phyloP scores from a whole-genome alignment of 257 asterid genomes.

The Cinchona pubescens region DNA sequence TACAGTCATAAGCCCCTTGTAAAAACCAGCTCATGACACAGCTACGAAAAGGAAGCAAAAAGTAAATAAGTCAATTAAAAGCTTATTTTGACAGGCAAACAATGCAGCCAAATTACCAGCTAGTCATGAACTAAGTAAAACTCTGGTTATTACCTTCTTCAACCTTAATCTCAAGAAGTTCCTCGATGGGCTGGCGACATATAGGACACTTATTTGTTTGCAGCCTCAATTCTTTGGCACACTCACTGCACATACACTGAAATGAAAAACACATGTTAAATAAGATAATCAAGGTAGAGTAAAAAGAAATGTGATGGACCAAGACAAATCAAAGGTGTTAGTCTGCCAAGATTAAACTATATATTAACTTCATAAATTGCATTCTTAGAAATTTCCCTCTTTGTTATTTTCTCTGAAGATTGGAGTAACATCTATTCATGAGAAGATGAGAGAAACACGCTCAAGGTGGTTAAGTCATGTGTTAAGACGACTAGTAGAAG shows the following conservation, averaged over 20 bases:
- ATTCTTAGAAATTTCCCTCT: background rate
- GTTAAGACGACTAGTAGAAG: too few relatives aligned
- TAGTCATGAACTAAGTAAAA: background rate
- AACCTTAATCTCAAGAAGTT: conserved; percentile 82
- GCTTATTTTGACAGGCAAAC: background rate
- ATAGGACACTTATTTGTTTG: conserved; percentile 83
- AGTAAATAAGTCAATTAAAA: background rate
- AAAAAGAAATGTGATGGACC: background rate
- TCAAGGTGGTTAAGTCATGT: too few relatives aligned
- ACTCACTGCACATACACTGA: conserved; percentile 81
- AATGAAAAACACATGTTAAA: background rate
- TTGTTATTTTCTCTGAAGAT: too few relatives aligned
- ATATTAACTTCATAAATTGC: background rate
- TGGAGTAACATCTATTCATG: too few relatives aligned
- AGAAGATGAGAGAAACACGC: too few relatives aligned
- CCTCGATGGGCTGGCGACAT: conserved; percentile 86
- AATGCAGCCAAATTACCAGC: background rate
- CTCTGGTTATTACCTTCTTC: conserved; percentile 48
- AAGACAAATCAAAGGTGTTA: background rate
- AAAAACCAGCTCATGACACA: conserved; percentile 12
- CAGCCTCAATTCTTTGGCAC: conserved; percentile 77
- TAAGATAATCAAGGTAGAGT: background rate
- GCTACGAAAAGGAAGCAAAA: conserved; percentile 3
- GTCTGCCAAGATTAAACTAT: background rate
- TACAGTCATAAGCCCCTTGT: conserved; percentile 1